phyloP scores from a whole-genome alignment of 345 rosid genomes.

The Turnera subulata region DNA sequence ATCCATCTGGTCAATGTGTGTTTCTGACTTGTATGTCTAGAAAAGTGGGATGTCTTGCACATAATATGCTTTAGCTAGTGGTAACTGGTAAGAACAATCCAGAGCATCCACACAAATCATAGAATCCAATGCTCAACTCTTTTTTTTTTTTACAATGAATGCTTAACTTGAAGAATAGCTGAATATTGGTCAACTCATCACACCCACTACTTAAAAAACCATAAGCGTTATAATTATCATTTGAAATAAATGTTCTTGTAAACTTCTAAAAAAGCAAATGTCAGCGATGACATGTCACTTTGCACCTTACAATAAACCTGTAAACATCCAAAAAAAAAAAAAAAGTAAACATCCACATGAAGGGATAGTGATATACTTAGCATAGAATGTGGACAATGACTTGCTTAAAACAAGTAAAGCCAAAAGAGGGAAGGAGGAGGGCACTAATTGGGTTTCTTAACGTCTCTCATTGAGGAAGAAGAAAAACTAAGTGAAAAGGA shows the following conservation, averaged over 20 bases:
- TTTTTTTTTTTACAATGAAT: no score
- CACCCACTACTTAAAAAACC: slow-evolving; percentile 8
- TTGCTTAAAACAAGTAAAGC: background rate
- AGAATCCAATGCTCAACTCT: slow-evolving; percentile 19
- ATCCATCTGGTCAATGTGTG: background rate
- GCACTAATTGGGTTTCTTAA: slow-evolving; percentile 12
- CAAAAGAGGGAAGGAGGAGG: background rate
- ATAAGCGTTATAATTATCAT: background rate
- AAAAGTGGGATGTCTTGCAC: background rate
- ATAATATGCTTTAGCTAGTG: background rate
- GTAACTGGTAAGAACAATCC: slow-evolving; percentile 5
- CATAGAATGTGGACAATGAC: background rate
- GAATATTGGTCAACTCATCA: background rate
- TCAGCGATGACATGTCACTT: background rate
- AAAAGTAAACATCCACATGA: background rate
- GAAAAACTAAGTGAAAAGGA: background rate
- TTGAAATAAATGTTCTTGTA: background rate
- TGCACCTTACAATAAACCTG: background rate
- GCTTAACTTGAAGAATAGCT: background rate
- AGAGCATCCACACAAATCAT: slow-evolving; percentile 7
- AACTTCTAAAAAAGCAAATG: background rate
- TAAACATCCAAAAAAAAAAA: background rate
- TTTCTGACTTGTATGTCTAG: background rate
- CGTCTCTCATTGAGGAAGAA: background rate
- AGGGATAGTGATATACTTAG: background rate